phyloP scores from a whole-genome alignment of 371 early-diverging fungal genomes.

The Apophysomyces elegans region DNA sequence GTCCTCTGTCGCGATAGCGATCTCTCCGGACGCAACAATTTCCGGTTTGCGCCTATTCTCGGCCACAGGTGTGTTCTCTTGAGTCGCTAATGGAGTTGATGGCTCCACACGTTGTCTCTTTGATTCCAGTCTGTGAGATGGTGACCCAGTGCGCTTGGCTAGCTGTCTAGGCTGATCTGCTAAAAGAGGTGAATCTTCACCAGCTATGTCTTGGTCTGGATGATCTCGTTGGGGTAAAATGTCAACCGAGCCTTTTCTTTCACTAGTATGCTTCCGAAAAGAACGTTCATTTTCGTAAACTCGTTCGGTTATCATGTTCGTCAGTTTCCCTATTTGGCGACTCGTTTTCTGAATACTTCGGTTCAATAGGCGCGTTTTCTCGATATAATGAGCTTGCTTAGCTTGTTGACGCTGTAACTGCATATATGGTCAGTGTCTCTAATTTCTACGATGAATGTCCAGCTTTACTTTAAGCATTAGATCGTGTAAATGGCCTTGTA shows the following conservation, averaged over 20 bases:
- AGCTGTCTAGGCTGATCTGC: not conserved
- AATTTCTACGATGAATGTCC: not conserved
- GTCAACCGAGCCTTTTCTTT: not conserved
- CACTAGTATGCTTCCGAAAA: not conserved
- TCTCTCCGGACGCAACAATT: not conserved
- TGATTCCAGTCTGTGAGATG: not conserved
- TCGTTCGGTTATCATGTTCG: not conserved
- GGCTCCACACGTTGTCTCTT: constrained; percentile 1
- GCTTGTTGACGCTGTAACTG: constrained; percentile 23
- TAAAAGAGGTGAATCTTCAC: not conserved
- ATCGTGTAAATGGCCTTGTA: constrained; percentile 15
- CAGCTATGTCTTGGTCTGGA: not conserved
- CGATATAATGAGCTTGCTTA: constrained; percentile 24
- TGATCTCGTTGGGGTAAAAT: not conserved
- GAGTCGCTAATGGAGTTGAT: not conserved
- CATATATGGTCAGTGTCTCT: not conserved
- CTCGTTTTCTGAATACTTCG: constrained; percentile 21
- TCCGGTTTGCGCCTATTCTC: not conserved
- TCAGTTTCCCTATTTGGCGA: not conserved
- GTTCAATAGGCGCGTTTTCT: constrained; percentile 18
- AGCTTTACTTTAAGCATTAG: constrained; percentile 18
- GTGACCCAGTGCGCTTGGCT: constrained; percentile 1
- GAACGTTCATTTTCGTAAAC: not conserved
- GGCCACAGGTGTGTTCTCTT: not conserved
- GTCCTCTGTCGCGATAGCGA: constrained; percentile 15